These are phyloP conservation scores for Apiospora phragmitis DNA, from an alignment of 2,329 filamentous ascomycete species.

Conservation along the genomic window DNA sequence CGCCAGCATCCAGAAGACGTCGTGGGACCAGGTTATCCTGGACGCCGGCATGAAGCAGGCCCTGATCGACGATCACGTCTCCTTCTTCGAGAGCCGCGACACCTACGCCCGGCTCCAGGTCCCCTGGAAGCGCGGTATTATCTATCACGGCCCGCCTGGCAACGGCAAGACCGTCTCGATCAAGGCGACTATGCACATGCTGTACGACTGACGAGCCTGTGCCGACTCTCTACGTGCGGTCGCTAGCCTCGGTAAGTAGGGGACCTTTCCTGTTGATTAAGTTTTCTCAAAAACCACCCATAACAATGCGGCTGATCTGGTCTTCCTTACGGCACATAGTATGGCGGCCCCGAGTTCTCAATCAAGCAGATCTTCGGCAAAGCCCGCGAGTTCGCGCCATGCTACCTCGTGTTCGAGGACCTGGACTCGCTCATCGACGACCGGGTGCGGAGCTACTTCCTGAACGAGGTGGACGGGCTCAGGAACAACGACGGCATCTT, in stretches of 20 bases:
- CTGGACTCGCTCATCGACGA: slow-evolving; percentile 67
- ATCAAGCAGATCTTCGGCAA: slow-evolving; percentile 57
- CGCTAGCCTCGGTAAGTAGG: slow-evolving; percentile 56
- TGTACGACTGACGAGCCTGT: slow-evolving; percentile 54
- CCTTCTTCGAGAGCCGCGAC: slow-evolving; percentile 61
- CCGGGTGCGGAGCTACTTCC: slow-evolving; percentile 64
- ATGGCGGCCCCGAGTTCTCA: slow-evolving; percentile 54
- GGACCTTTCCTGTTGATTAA: slow-evolving; percentile 34
- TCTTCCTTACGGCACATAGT: slow-evolving; percentile 40
- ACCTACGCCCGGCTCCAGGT: slow-evolving; percentile 62
- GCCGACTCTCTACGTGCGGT: slow-evolving; percentile 63
- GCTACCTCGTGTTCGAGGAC: slow-evolving; percentile 72
- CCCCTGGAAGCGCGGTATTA: slow-evolving; percentile 71
- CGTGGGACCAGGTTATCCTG: slow-evolving; percentile 68
- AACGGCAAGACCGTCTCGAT: slow-evolving; percentile 71
- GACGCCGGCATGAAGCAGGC: slow-evolving; percentile 64
- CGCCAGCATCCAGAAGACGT: slow-evolving; percentile 52
- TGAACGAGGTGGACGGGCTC: slow-evolving; percentile 73
- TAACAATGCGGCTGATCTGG: background rate
- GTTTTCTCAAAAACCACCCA: slow-evolving; percentile 22
- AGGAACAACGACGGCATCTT: slow-evolving; percentile 70
- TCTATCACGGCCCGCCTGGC: slow-evolving; percentile 62
- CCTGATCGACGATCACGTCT: slow-evolving; percentile 62
- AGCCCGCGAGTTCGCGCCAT: slow-evolving; percentile 64
- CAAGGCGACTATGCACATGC: slow-evolving; percentile 67